phyloP scores from a whole-genome alignment of 768 basidiomycete species.

The Galerina sulciceps region DNA sequence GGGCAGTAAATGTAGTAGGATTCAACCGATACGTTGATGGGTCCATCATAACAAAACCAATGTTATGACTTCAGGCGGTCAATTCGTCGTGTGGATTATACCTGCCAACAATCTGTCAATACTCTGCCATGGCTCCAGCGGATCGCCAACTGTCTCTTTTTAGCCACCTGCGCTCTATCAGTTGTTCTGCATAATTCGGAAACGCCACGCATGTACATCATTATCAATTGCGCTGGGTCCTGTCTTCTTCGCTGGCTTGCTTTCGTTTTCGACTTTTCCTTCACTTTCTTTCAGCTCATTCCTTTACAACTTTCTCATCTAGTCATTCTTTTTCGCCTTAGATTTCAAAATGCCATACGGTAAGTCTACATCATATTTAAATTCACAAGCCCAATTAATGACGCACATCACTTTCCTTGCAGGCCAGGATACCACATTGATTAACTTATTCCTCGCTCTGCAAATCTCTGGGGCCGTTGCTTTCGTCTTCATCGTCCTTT shows the following conservation, averaged over 20 bases:
- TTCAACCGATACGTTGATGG: too few species aligned
- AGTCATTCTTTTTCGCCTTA: not conserved
- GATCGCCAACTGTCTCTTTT: not conserved
- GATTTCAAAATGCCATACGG: not conserved
- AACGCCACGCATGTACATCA: not conserved
- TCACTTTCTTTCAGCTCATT: not conserved
- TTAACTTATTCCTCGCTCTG: conserved; percentile 32
- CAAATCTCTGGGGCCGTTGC: conserved; percentile 31
- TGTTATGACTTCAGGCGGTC: not conserved
- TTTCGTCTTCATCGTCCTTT: conserved; percentile 27
- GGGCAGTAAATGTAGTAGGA: too few species aligned
- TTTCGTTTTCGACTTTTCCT: not conserved
- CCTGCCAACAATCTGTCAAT: conserved; percentile 2
- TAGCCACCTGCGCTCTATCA: not conserved
- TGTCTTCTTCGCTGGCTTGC: not conserved
- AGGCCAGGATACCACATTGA: conserved; percentile 10
- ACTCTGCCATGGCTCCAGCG: not conserved
- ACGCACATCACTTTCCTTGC: not conserved
- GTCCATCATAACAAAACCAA: too few species aligned
- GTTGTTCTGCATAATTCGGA: not conserved
- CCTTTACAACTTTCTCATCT: not conserved
- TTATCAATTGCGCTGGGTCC: not conserved
- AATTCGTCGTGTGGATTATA: not conserved
- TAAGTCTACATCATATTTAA: not conserved
- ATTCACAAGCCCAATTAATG: not conserved